Evolutionary conservation across 2,329 filamentous ascomycete genomes (phyloP).

Genomic region (Diaporthe caulivora): DNA sequence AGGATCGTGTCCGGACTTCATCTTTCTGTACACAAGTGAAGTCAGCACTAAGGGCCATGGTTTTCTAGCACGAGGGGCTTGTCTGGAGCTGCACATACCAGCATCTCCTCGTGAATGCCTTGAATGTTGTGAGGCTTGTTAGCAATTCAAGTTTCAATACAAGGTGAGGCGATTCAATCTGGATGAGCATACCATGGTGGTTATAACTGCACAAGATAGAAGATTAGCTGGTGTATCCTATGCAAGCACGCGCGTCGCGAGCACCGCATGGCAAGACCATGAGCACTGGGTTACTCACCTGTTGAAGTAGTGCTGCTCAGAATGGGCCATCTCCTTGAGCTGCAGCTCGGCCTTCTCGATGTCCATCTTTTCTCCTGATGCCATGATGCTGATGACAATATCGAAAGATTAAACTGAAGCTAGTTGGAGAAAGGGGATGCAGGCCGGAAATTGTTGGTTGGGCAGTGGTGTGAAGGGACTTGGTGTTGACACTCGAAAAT

Average conservation of each 20-base stretch:
- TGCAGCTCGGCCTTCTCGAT: conserved; percentile 71
- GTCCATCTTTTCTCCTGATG: conserved; percentile 66
- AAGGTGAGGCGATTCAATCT: conserved; percentile 19
- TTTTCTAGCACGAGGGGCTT: conserved; percentile 6
- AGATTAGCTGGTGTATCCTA: conserved; percentile 3
- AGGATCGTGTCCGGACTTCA: conserved; percentile 95
- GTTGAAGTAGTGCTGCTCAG: conserved; percentile 99
- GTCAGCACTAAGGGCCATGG: conserved; percentile 42
- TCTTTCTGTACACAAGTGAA: conserved; percentile 78
- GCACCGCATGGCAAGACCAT: conserved; percentile 22
- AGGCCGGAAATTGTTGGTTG: too few species aligned
- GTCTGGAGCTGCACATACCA: conserved; percentile 73
- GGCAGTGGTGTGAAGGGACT: background rate
- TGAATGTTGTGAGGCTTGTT: conserved; percentile 39
- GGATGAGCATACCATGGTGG: conserved; percentile 82
- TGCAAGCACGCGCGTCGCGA: background rate
- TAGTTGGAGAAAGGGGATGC: background rate
- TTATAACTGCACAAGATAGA: conserved; percentile 78
- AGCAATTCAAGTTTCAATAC: conserved; percentile 24
- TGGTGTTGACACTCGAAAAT: conserved; percentile 5
- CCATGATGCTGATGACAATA: conserved; percentile 50
- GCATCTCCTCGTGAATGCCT: conserved; percentile 98
- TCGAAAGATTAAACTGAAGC: background rate
- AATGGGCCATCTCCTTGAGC: conserved; percentile 85
- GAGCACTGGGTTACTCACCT: conserved; percentile 69